Conservation (phyloP, 2,329 filamentous ascomycete species). For the Alternaria tenuissima region DNA sequence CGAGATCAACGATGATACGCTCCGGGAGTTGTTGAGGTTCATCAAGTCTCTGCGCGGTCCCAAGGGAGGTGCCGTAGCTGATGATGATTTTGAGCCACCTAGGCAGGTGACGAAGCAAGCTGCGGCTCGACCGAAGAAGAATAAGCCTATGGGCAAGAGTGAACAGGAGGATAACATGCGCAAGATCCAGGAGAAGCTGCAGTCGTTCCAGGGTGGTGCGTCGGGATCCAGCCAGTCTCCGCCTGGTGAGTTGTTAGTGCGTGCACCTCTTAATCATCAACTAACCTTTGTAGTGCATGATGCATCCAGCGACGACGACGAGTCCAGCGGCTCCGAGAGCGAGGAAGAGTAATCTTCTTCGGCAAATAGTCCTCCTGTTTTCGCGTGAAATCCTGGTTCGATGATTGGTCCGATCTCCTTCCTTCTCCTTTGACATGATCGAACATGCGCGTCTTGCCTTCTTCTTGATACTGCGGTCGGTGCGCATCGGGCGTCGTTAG, state of each 20-base stretch:
- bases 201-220: slow-evolving; percentile 48
- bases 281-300: slow-evolving; percentile 45
- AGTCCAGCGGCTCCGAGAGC: slow-evolving; percentile 62
- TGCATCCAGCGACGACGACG: slow-evolving; percentile 60
- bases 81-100: slow-evolving; percentile 61
- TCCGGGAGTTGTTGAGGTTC: slow-evolving; percentile 64
- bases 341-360: slow-evolving; percentile 51
- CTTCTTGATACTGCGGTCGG: slow-evolving; percentile 9
- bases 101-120: slow-evolving; percentile 47
- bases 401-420: slow-evolving; percentile 13
- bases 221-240: slow-evolving; percentile 58
- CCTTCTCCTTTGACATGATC: slow-evolving; percentile 14
- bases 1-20: slow-evolving; percentile 62
- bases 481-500: background rate
- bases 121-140: slow-evolving; percentile 70
- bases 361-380: slow-evolving; percentile 5
- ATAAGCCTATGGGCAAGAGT: slow-evolving; percentile 78
- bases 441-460: slow-evolving; percentile 12
- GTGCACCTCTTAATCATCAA: slow-evolving; percentile 14
- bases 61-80: slow-evolving; percentile 47
- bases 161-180: slow-evolving; percentile 75
- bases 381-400: slow-evolving; percentile 21
- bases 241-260: slow-evolving; percentile 45
- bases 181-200: slow-evolving; percentile 67
- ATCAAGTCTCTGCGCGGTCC: slow-evolving; percentile 56